Base-by-base conservation (phyloP, 495 filamentous ascomycete species). In the Extremus antarcticus region DNA sequence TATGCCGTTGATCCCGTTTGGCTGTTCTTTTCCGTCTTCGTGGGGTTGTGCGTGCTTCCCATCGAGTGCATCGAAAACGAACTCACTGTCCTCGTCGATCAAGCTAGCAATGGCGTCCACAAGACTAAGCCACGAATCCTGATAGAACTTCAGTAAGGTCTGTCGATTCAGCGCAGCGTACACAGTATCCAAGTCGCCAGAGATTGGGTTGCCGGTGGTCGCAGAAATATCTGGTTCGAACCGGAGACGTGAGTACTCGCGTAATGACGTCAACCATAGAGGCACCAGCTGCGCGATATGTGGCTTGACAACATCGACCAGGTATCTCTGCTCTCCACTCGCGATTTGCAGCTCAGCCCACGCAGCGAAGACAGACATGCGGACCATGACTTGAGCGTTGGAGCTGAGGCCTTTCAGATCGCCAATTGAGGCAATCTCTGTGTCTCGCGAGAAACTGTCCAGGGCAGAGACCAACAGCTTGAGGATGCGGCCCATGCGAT, bases 261-360 rank as follows among this genome's bases (percentile, higher is more conserved):
- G 81, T 24, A 99, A 73, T 19, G 90, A 95, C 39, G 90, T 84
- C 1, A 99, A 76, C 92, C 92, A 99, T 1, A 97, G 72, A 0
- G 92, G 92, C 0, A 91, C 94, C 13, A 99, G 71, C 46, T 82
- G 88, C 8, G 83, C 82, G 54, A 97, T 84, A 64, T 97, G 87
- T 16, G 94, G 92, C 63, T 90, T 87, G 39, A 99, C 76, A 1
- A 97, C 90, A 57, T 90, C 79, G 3, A 84, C 82, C 24, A 99
- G 75, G 63, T 97, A 97, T 25, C 81, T 82, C 54, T 97, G 90
- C 61, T 97, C 91, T 22, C 82, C 84, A 70, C 92, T 96, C 1
- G 94, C 90, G 43, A 99, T 90, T 68, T 99, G 94, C 29, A 99
- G 78, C 57, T 95, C 87, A n/a, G 92, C 94, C 92, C 92, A 99